Evolutionary conservation across 192 early-diverging fungal species (phyloP), one percentile per base, ranked within the genome.

Genomic region (Umbelopsis ramanniana): DNA sequence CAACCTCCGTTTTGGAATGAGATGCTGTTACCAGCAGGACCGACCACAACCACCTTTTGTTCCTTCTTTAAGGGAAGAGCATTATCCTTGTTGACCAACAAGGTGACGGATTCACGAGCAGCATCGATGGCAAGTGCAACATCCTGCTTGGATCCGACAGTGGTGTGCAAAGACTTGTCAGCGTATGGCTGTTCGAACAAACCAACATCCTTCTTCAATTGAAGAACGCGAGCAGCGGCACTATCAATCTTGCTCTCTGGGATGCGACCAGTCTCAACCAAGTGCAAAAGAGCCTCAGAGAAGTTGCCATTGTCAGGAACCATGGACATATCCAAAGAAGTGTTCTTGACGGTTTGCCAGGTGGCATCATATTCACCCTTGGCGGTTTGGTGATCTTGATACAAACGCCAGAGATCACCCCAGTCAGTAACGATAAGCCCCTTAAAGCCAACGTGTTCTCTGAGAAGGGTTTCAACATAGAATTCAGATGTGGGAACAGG

Each of bases 121-220:
- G 86, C 78, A n/a, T 84, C 47, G 19, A 81, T 82, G 35, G 87
- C 83, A 6, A 82, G 79, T 12, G 84, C 71, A 2, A 82, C 40
- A 48, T 88, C 89, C 66, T 84, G 84, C 26, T 73, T 43, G 12
- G 82, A 82, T 0, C 87, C 86, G 1, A 88, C 86, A 6, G 80
- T 72, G 0, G 55, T 6, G 6, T 82, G 69, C 24, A 89, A 72
- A 10, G 38, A 46, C 46, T 47, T 73, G 53, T 85, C 78, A 3
- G 73, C 75, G 19, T 74, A 80, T 5, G 70, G 54, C 14, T 52
- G 54, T n/a, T 83, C 80, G 52, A 90, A 86, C 11, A 90, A 66
- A 0, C 89, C 89, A 6, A 90, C 67, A 72, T 90, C 89, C 74
- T 90, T 90, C 73, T 90, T 90, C 23, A 89, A 76, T 74, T 90